These are phyloP conservation scores for Gremmenia infestans DNA, from an alignment of 2,329 filamentous ascomycete genomes.

Conservation along the genomic window DNA sequence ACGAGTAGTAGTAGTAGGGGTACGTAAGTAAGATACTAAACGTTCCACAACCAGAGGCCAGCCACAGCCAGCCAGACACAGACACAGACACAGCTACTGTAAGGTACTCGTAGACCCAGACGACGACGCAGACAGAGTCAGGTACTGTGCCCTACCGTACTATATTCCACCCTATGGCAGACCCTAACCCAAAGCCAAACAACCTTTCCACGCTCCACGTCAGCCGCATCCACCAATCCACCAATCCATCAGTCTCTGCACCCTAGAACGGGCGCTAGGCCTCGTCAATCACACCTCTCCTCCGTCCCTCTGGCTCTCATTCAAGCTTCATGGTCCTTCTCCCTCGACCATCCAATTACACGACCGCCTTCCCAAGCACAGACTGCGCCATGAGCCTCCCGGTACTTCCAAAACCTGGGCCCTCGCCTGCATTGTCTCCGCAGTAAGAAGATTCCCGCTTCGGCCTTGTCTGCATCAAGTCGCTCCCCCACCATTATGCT, in stretches of 20 bases:
- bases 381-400: constrained; percentile 19
- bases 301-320: too few relatives aligned
- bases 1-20: background rate
- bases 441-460: constrained; percentile 1
- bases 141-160: background rate
- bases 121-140: background rate
- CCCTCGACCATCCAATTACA: background rate
- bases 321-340: background rate
- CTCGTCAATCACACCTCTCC: background rate
- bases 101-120: background rate
- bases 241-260: background rate
- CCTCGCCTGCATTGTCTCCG: constrained; percentile 11
- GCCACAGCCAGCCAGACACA: background rate
- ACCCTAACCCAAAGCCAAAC: background rate
- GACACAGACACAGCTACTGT: background rate
- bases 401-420: constrained; percentile 7
- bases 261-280: background rate
- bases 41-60: background rate
- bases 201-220: constrained; percentile 4
- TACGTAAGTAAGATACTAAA: too few relatives aligned
- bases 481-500: constrained; percentile 24
- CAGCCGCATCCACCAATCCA: constrained; percentile 12
- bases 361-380: constrained; percentile 6
- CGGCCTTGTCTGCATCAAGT: constrained; percentile 17
- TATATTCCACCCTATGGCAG: too few relatives aligned